Conservation (phyloP, 179 eudicot species). For the Gypsophila paniculata region DNA sequence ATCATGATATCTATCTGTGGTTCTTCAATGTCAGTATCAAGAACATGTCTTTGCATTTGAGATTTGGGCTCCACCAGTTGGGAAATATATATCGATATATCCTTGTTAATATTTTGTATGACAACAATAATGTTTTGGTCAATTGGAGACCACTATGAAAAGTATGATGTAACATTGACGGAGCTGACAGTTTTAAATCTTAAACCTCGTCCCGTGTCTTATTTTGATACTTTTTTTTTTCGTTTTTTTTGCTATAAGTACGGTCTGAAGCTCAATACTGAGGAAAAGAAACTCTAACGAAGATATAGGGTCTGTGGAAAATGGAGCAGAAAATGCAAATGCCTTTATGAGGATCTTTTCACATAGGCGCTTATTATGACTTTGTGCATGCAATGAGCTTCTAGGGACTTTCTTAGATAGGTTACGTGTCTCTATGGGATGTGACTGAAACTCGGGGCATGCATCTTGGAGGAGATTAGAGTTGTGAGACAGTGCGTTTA, state of each 20-base stretch:
- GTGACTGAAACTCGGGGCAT: background rate
- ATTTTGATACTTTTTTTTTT: background rate
- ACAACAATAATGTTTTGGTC: slow-evolving; percentile 11
- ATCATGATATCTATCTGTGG: slow-evolving; percentile 24
- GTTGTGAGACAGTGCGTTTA: background rate
- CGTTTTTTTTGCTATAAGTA: background rate
- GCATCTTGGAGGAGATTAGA: slow-evolving; percentile 1
- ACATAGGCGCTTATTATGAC: background rate
- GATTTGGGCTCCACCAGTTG: slow-evolving; percentile 17
- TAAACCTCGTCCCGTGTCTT: background rate
- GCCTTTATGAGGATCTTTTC: background rate
- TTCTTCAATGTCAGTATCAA: background rate
- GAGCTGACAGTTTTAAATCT: background rate
- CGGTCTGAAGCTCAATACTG: background rate
- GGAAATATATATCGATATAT: slow-evolving; percentile 1
- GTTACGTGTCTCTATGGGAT: background rate
- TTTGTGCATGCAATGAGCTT: background rate
- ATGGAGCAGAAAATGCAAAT: background rate
- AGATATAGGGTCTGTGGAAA: slow-evolving; percentile 10
- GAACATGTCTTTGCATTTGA: slow-evolving; percentile 6
- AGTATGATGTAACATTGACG: background rate
- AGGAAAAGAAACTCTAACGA: background rate
- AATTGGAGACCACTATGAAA: background rate
- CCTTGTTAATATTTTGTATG: background rate
- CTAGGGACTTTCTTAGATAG: background rate